Evolutionary conservation across 805 yeast species (phyloP).

Genomic region (Torulaspora gathmanii): DNA sequence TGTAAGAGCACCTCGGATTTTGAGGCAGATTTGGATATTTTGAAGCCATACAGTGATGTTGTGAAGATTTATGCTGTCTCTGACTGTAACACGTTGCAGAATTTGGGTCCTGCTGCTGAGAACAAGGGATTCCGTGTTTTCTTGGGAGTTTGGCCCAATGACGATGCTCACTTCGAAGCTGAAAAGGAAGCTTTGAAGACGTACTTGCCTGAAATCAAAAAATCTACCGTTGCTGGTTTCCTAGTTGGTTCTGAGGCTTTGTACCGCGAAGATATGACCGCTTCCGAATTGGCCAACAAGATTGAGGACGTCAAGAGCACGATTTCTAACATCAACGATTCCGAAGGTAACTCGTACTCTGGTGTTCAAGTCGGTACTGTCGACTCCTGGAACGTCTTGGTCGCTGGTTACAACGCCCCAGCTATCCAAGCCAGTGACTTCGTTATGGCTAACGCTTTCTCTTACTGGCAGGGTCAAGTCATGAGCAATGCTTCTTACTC

Average conservation of each 20-base stretch:
- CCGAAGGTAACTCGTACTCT: conserved; percentile 71
- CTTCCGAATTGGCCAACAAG: conserved; percentile 62
- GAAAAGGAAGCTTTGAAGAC: conserved; percentile 68
- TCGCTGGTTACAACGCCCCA: conserved; percentile 65
- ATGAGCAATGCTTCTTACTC: conserved; percentile 79
- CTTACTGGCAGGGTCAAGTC: conserved; percentile 98
- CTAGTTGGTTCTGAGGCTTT: conserved; percentile 95
- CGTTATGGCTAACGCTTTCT: conserved; percentile 90
- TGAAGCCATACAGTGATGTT: conserved; percentile 55
- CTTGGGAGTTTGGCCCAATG: conserved; percentile 93
- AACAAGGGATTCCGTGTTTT: conserved; percentile 68
- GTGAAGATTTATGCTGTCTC: conserved; percentile 88
- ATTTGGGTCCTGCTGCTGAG: conserved; percentile 83
- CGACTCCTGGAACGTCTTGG: conserved; percentile 92
- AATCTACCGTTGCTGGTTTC: conserved; percentile 65
- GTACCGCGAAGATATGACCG: conserved; percentile 83
- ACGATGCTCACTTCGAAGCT: conserved; percentile 65
- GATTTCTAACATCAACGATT: conserved; percentile 61
- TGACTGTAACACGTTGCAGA: conserved; percentile 86
- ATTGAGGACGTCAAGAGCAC: conserved; percentile 60
- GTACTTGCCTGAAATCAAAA: conserved; percentile 69
- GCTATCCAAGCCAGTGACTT: conserved; percentile 80
- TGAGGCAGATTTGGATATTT: conserved; percentile 55
- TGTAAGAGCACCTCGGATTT: conserved; percentile 76
- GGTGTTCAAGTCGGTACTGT: conserved; percentile 83